Evolutionary conservation across 305 asterid species (phyloP).

Genomic region (Vinca major): DNA sequence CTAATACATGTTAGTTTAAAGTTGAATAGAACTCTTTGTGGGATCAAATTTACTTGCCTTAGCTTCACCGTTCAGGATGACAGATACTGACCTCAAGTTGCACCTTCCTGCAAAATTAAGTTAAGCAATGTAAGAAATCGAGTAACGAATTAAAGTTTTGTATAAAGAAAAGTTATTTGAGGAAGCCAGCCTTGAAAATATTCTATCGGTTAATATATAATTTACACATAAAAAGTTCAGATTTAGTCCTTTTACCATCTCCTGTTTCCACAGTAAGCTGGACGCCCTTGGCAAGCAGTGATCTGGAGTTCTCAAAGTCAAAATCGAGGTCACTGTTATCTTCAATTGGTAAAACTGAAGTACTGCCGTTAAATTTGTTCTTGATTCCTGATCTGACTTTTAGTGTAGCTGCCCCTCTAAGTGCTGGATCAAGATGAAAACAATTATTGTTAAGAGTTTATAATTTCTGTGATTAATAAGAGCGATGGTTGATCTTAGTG

Average conservation of each 20-base stretch:
- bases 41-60: slow-evolving; percentile 33
- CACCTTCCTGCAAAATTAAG: slow-evolving; percentile 43
- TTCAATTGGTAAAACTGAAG: slow-evolving; percentile 65
- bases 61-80: slow-evolving; percentile 51
- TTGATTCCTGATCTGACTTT: slow-evolving; percentile 57
- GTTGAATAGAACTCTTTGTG: not conserved
- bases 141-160: not conserved
- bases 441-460: not conserved
- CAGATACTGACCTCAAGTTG: slow-evolving; percentile 45
- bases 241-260: slow-evolving; percentile 42
- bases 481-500: not conserved
- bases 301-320: slow-evolving; percentile 57
- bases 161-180: too few species aligned
- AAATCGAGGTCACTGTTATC: slow-evolving; percentile 42
- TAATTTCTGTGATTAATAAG: not conserved
- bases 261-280: slow-evolving; percentile 50
- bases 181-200: too few species aligned
- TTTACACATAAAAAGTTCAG: too few species aligned
- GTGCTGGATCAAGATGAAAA: slow-evolving; percentile 35
- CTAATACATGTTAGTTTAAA: not conserved
- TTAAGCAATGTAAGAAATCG: not conserved
- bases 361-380: slow-evolving; percentile 51
- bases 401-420: slow-evolving; percentile 78
- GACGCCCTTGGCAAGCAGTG: slow-evolving; percentile 59
- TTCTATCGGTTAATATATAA: too few species aligned